Percentiles rank a stretch among this genome's conserved stretches.
Conservation (phyloP, 257 asterid genomes). For the Scutellaria baicalensis region DNA sequence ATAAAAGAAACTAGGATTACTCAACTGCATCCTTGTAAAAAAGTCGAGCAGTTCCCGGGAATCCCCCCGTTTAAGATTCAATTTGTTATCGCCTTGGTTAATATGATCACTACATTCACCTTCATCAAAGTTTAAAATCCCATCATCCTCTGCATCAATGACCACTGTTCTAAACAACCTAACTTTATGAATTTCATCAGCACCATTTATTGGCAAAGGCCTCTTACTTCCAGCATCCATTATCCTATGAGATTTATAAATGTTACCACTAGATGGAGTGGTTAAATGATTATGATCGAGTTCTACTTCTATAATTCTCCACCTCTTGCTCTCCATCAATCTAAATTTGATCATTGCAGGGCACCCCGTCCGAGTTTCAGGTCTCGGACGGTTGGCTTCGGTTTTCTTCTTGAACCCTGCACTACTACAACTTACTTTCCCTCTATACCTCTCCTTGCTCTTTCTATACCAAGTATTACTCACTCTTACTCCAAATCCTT, state of each 20-base stretch:
- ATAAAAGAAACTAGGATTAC: conserved; percentile 46
- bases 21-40: conserved; percentile 44
- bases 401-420: conserved; percentile 70
- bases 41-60: conserved; percentile 37
- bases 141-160: conserved; percentile 32
- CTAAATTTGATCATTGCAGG: conserved; percentile 65
- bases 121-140: conserved; percentile 20
- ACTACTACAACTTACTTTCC: conserved; percentile 60
- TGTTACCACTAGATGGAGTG: conserved; percentile 27
- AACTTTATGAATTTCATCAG: conserved; percentile 30
- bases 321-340: conserved; percentile 45
- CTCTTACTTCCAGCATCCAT: conserved; percentile 41
- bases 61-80: conserved; percentile 47
- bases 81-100: conserved; percentile 23
- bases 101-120: conserved; percentile 12
- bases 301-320: conserved; percentile 57
- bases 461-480: conserved; percentile 66
- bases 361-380: conserved; percentile 67
- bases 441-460: conserved; percentile 59
- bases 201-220: conserved; percentile 31
- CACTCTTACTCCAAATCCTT: conserved; percentile 62
- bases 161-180: conserved; percentile 47
- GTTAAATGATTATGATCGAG: conserved; percentile 63
- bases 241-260: conserved; percentile 40
- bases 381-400: conserved; percentile 52